Base-by-base conservation (phyloP, 1,284 basidiomycete species). In the Leccinum pachyderme region DNA sequence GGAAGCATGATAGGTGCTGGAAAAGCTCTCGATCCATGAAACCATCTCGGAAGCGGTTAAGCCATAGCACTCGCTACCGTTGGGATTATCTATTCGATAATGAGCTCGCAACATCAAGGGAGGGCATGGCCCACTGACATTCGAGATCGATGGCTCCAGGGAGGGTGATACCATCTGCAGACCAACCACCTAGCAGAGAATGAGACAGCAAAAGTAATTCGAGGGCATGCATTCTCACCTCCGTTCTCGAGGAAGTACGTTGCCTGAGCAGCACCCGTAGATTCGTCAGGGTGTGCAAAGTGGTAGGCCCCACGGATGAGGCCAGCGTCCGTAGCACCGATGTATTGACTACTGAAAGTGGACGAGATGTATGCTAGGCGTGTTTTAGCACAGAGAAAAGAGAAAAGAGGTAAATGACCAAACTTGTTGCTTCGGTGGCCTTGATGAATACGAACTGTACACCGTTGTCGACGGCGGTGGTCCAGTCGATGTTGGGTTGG, bases 81-180 rank as follows among this genome's bases (percentile, higher is more conserved):
- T 64, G 18, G 79, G 78, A 62, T 80, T 80, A 52, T 79, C 81
- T 82, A 53, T 48, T 9, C 9, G 22, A 3, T 28, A 8, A 45
- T 54, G 31, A 58, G 43, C 37, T 48, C 9, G 55, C 47, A 37
- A 35, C 35, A n/a, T 13, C 24, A 43, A 25, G 4, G 25, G 39
- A n/a, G 48, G 4, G 24, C 27, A 48, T 39, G 2, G 31, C 29
- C 15, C 9, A 64, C 74, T 29, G 46, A 83, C 83, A 79, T 62
- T 86, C 83, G 52, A 87, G 79, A 59, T 87, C 84, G 11, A 87
- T 69, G n/a, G 79, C 81, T 13, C 84, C 84, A 24, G 85, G 84
- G 11, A 86, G 80, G 24, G 84, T 87, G 45, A 77, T 79, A 3
- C 80, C 83, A 64, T 86, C 83, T 8, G 67, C 44, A 28, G 44